Evolutionary conservation across 2,329 filamentous ascomycete species (phyloP).

Genomic region (Ilyonectria sp.): DNA sequence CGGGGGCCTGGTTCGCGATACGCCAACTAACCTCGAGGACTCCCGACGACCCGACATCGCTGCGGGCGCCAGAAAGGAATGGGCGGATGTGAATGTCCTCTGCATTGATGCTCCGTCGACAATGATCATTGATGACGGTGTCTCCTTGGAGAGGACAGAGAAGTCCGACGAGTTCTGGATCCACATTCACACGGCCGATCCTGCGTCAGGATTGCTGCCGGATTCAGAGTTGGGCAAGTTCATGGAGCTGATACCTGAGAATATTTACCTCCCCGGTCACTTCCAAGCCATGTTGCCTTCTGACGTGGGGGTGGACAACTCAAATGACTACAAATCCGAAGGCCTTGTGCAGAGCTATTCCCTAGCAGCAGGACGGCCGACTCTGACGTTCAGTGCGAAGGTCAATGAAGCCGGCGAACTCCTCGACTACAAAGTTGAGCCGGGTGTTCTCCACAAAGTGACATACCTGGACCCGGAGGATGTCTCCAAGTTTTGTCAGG

Average conservation of each 20-base stretch:
- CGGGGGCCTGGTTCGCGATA: slow-evolving; percentile 57
- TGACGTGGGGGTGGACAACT: slow-evolving; percentile 49
- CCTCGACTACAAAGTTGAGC: slow-evolving; percentile 68
- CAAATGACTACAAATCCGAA: slow-evolving; percentile 52
- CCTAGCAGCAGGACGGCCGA: slow-evolving; percentile 64
- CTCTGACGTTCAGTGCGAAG: slow-evolving; percentile 74
- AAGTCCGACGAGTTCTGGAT: slow-evolving; percentile 76
- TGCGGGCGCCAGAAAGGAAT: slow-evolving; percentile 69
- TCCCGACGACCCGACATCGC: slow-evolving; percentile 62
- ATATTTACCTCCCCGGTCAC: slow-evolving; percentile 73
- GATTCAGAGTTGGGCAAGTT: slow-evolving; percentile 71
- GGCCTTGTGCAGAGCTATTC: slow-evolving; percentile 68
- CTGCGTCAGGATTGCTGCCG: slow-evolving; percentile 77
- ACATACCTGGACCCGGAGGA: slow-evolving; percentile 69
- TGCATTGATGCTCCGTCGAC: slow-evolving; percentile 80
- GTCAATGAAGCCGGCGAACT: slow-evolving; percentile 68
- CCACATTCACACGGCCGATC: slow-evolving; percentile 85
- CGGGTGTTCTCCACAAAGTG: slow-evolving; percentile 69
- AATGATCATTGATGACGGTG: slow-evolving; percentile 82
- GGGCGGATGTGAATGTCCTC: slow-evolving; percentile 73
- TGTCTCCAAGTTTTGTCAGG: slow-evolving; percentile 61
- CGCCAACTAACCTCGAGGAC: slow-evolving; percentile 51
- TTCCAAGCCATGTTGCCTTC: slow-evolving; percentile 71
- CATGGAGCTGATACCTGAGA: slow-evolving; percentile 73
- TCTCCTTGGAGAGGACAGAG: slow-evolving; percentile 77